Evolutionary conservation across 768 basidiomycete species (phyloP).

Genomic region (Leucogyrophana mollusca): DNA sequence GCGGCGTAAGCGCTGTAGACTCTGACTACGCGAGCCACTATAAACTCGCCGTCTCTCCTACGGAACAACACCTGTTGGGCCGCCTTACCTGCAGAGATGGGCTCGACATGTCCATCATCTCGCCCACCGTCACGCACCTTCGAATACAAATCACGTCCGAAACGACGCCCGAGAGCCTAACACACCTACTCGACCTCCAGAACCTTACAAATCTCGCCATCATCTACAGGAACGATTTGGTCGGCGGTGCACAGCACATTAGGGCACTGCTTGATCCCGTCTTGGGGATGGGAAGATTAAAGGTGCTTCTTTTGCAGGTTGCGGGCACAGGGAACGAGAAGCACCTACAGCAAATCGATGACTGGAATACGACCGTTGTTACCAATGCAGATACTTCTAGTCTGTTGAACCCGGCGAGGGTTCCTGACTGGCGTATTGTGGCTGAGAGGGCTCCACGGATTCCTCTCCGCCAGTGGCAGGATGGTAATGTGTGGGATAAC

Average conservation of each 20-base stretch:
- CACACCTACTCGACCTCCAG: slow-evolving; percentile 9
- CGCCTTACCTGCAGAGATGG: slow-evolving; percentile 33
- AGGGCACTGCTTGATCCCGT: slow-evolving; percentile 7
- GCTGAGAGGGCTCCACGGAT: slow-evolving; percentile 1
- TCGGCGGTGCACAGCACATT: background rate
- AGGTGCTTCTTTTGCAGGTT: slow-evolving; percentile 12
- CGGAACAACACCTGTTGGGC: slow-evolving; percentile 34
- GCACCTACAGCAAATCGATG: slow-evolving; percentile 8
- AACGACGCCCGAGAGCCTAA: slow-evolving; percentile 6
- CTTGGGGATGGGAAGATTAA: slow-evolving; percentile 2
- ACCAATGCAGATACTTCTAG: background rate
- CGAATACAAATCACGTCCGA: slow-evolving; percentile 28
- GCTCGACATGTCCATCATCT: slow-evolving; percentile 29
- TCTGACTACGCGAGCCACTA: background rate
- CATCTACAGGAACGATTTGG: slow-evolving; percentile 6
- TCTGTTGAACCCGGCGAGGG: background rate
- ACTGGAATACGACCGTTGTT: slow-evolving; percentile 3
- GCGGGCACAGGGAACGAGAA: slow-evolving; percentile 2
- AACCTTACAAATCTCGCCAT: slow-evolving; percentile 16
- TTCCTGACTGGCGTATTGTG: background rate
- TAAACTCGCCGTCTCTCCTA: slow-evolving; percentile 9
- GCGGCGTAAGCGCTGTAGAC: background rate
- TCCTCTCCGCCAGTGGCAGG: slow-evolving; percentile 10
- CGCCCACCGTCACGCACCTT: slow-evolving; percentile 29
- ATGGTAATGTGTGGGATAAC: slow-evolving; percentile 11